Evolutionary conservation across 768 basidiomycete species (phyloP).

Genomic region (Calocybe gangraenosa): DNA sequence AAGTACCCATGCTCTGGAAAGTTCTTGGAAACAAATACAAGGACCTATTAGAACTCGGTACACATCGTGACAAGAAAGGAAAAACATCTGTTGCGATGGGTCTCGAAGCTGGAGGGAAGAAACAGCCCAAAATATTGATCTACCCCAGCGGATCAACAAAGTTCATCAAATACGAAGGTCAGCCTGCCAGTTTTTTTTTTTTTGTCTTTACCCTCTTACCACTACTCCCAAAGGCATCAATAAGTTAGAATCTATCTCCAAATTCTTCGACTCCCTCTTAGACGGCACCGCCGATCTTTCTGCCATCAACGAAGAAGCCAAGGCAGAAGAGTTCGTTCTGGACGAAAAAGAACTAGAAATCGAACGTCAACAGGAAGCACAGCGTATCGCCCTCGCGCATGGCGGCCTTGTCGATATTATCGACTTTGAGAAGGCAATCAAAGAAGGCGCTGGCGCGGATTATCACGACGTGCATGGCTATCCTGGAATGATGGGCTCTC

Average conservation of each 20-base stretch:
- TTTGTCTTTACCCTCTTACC: background rate
- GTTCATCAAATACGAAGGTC: constrained; percentile 67
- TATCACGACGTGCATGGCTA: constrained; percentile 42
- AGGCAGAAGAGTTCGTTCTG: constrained; percentile 35
- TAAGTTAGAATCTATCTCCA: constrained; percentile 72
- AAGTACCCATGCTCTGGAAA: constrained; percentile 76
- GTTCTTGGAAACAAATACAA: constrained; percentile 71
- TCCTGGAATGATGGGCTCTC: constrained; percentile 36
- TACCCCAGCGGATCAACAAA: constrained; percentile 59
- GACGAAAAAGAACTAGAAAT: constrained; percentile 43
- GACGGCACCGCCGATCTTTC: constrained; percentile 63
- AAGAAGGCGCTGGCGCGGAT: constrained; percentile 36
- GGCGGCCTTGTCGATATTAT: constrained; percentile 46
- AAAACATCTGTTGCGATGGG: constrained; percentile 55
- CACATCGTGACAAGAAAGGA: constrained; percentile 64
- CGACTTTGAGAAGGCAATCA: constrained; percentile 48
- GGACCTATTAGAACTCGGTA: constrained; percentile 57
- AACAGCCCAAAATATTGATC: constrained; percentile 64
- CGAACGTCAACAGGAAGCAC: constrained; percentile 46
- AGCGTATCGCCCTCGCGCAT: constrained; percentile 46
- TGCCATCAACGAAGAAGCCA: constrained; percentile 29
- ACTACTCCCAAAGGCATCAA: constrained; percentile 43
- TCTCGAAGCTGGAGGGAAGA: constrained; percentile 47
- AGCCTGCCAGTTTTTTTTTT: background rate
- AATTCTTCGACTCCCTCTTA: constrained; percentile 68